These are phyloP conservation scores for Podila minutissima DNA, from an alignment of 192 early-diverging fungal genomes.

Conservation along the genomic window DNA sequence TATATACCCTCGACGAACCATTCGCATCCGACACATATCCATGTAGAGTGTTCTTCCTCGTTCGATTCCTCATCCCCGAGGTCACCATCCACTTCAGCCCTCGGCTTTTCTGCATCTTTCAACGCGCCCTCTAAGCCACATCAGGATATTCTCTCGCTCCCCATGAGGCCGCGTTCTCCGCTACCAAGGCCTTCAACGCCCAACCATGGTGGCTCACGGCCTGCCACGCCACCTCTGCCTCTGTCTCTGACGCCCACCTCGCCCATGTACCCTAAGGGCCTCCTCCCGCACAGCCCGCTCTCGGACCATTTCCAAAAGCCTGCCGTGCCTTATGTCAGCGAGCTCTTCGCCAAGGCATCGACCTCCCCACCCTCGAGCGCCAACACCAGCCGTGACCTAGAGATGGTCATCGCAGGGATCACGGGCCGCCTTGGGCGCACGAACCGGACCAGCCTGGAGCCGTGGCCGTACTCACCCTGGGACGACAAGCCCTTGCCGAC, in stretches of 20 bases:
- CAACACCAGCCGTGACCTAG: constrained; percentile 39
- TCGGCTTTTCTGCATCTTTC: constrained; percentile 3
- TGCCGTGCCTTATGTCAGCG: constrained; percentile 29
- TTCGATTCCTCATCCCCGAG: neutral
- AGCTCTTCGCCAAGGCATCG: constrained; percentile 11
- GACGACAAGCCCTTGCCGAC: constrained; percentile 22
- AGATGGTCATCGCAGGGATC: constrained; percentile 28
- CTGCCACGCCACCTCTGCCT: neutral
- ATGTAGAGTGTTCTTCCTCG: neutral
- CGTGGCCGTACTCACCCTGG: constrained; percentile 21
- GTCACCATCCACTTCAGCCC: constrained; percentile 19
- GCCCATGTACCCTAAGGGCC: neutral
- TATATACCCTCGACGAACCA: constrained; percentile 27
- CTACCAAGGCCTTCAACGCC: neutral
- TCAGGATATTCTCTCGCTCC: neutral
- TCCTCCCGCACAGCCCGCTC: neutral
- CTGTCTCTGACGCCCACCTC: neutral
- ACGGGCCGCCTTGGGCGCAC: constrained; percentile 24
- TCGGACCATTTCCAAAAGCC: constrained; percentile 11
- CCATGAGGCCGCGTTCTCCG: constrained; percentile 2
- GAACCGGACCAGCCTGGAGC: constrained; percentile 33
- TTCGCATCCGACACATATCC: constrained; percentile 9
- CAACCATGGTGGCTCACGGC: neutral
- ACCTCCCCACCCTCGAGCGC: neutral
- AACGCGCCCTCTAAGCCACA: neutral